Evolutionary conservation across 2,329 filamentous ascomycete genomes (phyloP).

Genomic region (Phyllosticta citrichinensis): DNA sequence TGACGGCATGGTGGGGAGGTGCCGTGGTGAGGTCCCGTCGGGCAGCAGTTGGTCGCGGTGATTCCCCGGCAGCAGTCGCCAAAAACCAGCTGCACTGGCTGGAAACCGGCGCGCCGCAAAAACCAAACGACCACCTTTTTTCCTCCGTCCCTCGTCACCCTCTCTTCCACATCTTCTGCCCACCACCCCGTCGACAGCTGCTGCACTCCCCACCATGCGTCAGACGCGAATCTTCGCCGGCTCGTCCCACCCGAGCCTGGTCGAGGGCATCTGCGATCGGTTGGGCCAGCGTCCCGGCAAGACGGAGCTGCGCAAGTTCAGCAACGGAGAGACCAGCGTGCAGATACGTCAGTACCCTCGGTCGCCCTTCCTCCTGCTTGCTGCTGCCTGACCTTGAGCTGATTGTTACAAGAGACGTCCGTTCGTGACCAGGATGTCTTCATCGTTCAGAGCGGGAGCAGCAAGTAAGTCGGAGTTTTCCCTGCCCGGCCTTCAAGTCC

Average conservation of each 20-base stretch:
- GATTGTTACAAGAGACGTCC: constrained; percentile 38
- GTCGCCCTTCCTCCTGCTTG: neutral
- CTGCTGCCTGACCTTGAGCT: constrained; percentile 6
- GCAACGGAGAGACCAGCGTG: constrained; percentile 61
- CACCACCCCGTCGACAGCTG: neutral
- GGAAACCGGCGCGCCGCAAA: neutral
- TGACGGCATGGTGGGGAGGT: too few species aligned
- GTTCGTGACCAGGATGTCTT: constrained; percentile 98
- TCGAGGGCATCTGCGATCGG: constrained; percentile 56
- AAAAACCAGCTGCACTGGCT: neutral
- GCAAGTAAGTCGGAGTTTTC: constrained; percentile 41
- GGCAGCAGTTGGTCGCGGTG: neutral
- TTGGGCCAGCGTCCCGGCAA: constrained; percentile 50
- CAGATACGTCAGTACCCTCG: constrained; percentile 44
- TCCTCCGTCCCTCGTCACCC: neutral
- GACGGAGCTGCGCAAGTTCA: constrained; percentile 55
- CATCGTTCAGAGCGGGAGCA: constrained; percentile 93
- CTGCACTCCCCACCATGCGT: constrained; percentile 38
- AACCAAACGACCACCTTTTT: neutral
- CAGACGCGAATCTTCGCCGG: constrained; percentile 59
- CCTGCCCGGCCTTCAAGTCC: constrained; percentile 11
- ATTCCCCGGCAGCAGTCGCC: neutral
- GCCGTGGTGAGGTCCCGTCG: neutral
- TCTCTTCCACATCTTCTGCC: neutral
- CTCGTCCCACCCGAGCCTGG: constrained; percentile 53